Base-by-base conservation (phyloP, 2,329 filamentous ascomycete species). In the Simplicillium aogashimaense region DNA sequence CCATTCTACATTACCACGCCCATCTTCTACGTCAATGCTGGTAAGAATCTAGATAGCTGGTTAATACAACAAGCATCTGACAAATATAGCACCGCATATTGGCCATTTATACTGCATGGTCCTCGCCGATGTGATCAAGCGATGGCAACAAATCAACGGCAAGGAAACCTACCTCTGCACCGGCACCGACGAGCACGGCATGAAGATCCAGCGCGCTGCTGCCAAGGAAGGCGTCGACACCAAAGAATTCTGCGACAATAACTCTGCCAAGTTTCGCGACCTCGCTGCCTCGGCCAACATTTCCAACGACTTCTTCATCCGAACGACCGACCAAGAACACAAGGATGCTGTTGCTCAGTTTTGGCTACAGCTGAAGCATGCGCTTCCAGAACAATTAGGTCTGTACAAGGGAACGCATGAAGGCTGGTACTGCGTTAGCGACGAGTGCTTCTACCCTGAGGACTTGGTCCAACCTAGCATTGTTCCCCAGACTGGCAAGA, bases 1-100 rank as follows among this genome's bases (percentile, higher is more conserved):
- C 88, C 90, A 8, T 95, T 83, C 67, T 98, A 97, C 69, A 72
- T 95, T 53, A 97, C 92, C 5, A 94, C 88, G 8, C 92, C 92
- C 3, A 98, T 98, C 43, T 98, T 97, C 69, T 98, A 98, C 63
- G 92, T 98, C 66, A 98, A 98, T 74, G 86, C 89, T 41, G 80
- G 86, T 89, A 66, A 50, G 41, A 20, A 13, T 7, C 17, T 14
- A 7, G 4, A 13, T 28, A 12, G 8, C 14, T 4, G 1, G 29
- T 18, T 30, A 31, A 2, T 13, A 17, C 35, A 3, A 14, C 36
- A 15, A 42, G 45, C 25, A 25, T 40, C 50, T 55, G 45, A 57
- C 43, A 44, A 15, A 38, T 34, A 28, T 50, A 90, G 88, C 86
- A 35, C 92, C 92, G 38, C 92, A 98, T 66, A 78, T 97, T 47